Evolutionary conservation across 371 early-diverging fungal species (phyloP), one percentile per base, ranked within the genome.

Genomic region (Circinella umbellata): DNA sequence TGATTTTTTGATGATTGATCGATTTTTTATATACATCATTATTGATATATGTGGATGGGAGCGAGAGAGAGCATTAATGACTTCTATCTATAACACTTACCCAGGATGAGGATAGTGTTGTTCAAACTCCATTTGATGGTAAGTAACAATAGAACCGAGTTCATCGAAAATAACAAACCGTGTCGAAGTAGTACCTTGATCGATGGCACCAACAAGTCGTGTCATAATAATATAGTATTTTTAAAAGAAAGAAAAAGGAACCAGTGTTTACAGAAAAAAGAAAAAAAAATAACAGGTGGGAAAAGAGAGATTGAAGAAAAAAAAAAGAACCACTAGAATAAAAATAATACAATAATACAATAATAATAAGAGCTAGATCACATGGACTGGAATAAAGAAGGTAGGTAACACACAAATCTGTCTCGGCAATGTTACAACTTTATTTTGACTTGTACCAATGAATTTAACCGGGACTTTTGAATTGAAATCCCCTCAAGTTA

Each of bases 171-270:
- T 90, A 46, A 98, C 88, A 83, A 97, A 96, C 14, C 98, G 90
- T 36, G 97, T 90, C 17, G 94, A 94, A 14, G 94, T 92, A 13
- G 98, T 98, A 73, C 98, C 98, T 80, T 98, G 96, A 80, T 98
- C 98, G 65, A 98, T 94, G 71, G 98, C 87, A 53, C 94, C 96
- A 59, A 98, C 67, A 42, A 66, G 67, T 17, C 59, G 57, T 17
- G 67, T 54, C 67, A 66, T 66, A 10, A 38, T 79, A 38, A 5
- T 42, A 1, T 34, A 59, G 27, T 36, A 4, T n/a, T 38, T 17
- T 15, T 39, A 20, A 39, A 17, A 35, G 47, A 35, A 69, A 65
- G 61, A 47, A 49, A 64, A 70, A 37, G 14, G 37, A 15, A 11
- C 0, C 15, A 47, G 47, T 47, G 0, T 11, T 9, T 47, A 64